Base-by-base conservation (phyloP, 2,329 filamentous ascomycete genomes). In the Penicillium oxalicum region DNA sequence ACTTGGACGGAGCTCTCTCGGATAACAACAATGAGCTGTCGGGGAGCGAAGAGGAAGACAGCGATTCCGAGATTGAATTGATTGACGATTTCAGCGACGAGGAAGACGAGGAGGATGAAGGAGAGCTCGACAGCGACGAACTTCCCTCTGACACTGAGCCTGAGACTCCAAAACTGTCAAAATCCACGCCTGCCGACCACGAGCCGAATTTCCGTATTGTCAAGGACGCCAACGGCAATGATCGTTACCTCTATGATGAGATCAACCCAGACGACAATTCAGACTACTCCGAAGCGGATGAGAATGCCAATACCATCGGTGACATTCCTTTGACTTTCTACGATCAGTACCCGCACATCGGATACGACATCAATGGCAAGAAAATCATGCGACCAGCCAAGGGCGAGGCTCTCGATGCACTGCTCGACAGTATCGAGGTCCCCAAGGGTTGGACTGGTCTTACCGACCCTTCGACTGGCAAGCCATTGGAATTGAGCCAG, bases 321-420 rank as follows among this genome's bases (percentile, higher is more conserved):
- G 79, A 97, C 66, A 98, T 98, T 51, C 88, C 91, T 4, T 75
- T 97, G 43, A 86, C 87, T 3, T 97, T 95, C 72, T 98, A 98
- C 75, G 93, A 98, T 68, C 87, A 88, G 33, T 98, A 96, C 67
- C 93, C 93, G 44, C 93, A 98, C 68, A 96, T 98, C 66, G 93
- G 93, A 51, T 98, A 98, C 72, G 88, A 96, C 62, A 97, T 98
- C 74, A 95, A 98, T 69, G 93, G 93, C 69, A 96, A 94, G 79
- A 94, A 88, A 70, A 95, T 98, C 56, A 88, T 95, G 84, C 86
- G 93, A 45, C 93, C 93, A 5, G 93, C 94, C 4, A 91, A 90
- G 59, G 91, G 91, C 45, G 87, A 95, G 67, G 93, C 93, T 33
- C 75, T 98, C 29, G 93, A 98, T 75, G 89, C 90, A 9, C 78